These are phyloP conservation scores for Lactarius hengduanensis DNA, from an alignment of 768 basidiomycete genomes.

Conservation along the genomic window DNA sequence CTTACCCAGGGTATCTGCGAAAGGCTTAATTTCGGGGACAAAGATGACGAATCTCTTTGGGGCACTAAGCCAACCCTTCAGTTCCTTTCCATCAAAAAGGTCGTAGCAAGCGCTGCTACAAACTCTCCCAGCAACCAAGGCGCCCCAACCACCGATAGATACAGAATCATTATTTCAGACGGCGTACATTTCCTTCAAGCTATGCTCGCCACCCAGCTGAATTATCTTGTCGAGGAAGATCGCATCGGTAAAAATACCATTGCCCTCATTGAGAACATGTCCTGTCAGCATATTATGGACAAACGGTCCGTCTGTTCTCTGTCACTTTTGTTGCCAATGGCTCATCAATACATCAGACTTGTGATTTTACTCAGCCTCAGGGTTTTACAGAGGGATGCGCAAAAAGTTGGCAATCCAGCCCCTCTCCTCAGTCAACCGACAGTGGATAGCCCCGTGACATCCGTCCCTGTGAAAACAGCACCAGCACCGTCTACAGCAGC, in stretches of 20 bases:
- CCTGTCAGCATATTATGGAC: conserved; percentile 79
- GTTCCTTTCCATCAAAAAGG: conserved; percentile 80
- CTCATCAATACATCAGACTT: conserved; percentile 48
- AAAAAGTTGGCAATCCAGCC: conserved; percentile 74
- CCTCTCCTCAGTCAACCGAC: conserved; percentile 33
- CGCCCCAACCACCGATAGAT: conserved; percentile 46
- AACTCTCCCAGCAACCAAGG: conserved; percentile 23
- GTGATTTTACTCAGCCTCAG: conserved; percentile 74
- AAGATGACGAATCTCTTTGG: conserved; percentile 30
- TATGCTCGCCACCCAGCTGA: conserved; percentile 94
- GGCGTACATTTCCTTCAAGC: conserved; percentile 84
- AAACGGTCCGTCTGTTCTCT: conserved; percentile 59
- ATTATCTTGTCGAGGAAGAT: conserved; percentile 64
- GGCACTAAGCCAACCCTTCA: conserved; percentile 58
- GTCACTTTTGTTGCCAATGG: conserved; percentile 14
- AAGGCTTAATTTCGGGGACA: conserved; percentile 23
- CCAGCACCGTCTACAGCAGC: conserved; percentile 14
- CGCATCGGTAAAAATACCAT: conserved; percentile 64
- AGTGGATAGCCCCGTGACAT: conserved; percentile 31
- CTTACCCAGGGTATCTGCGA: conserved; percentile 27
- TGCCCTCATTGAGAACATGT: conserved; percentile 68
- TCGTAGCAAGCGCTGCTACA: conserved; percentile 42
- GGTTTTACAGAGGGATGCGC: conserved; percentile 49
- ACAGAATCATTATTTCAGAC: conserved; percentile 87
- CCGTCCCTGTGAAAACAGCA: conserved; percentile 33